Conservation (phyloP, 176 grass and related monocot species). For the Zoysia japonica region DNA sequence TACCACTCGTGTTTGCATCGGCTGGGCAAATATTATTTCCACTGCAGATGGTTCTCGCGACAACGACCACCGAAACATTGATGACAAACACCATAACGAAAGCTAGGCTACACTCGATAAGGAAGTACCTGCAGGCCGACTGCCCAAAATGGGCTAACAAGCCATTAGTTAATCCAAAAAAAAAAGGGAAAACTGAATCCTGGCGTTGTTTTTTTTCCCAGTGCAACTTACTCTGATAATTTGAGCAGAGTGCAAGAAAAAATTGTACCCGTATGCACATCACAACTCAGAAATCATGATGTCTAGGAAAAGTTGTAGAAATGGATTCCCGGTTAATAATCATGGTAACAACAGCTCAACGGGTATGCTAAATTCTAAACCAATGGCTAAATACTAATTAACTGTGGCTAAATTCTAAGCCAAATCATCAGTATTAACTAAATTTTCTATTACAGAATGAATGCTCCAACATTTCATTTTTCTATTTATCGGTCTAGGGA, state of each 20-base stretch:
- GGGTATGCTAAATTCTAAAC: neutral
- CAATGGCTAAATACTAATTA: no score
- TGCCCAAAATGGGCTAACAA: conserved; percentile 26
- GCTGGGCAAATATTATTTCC: conserved; percentile 24
- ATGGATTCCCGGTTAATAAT: neutral
- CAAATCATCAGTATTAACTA: no score
- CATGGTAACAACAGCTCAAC: neutral
- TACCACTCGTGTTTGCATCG: conserved; percentile 28
- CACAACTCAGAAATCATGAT: neutral
- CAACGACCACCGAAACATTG: conserved; percentile 54
- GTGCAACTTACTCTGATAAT: conserved; percentile 50
- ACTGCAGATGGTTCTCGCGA: conserved; percentile 46
- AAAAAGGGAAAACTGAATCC: neutral
- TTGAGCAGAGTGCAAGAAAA: conserved; percentile 86
- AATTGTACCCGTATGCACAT: conserved; percentile 49
- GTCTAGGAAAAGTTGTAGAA: neutral
- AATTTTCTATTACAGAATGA: no score
- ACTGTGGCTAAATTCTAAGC: no score
- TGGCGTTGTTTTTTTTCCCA: neutral
- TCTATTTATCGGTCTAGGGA: no score
- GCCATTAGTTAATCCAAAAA: neutral
- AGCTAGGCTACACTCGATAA: conserved; percentile 53
- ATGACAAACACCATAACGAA: conserved; percentile 66
- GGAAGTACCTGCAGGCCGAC: conserved; percentile 63
- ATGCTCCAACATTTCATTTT: no score